Conservation (phyloP, 108 stramenopile species). For the Pseudonitzschia delicatissima region DNA sequence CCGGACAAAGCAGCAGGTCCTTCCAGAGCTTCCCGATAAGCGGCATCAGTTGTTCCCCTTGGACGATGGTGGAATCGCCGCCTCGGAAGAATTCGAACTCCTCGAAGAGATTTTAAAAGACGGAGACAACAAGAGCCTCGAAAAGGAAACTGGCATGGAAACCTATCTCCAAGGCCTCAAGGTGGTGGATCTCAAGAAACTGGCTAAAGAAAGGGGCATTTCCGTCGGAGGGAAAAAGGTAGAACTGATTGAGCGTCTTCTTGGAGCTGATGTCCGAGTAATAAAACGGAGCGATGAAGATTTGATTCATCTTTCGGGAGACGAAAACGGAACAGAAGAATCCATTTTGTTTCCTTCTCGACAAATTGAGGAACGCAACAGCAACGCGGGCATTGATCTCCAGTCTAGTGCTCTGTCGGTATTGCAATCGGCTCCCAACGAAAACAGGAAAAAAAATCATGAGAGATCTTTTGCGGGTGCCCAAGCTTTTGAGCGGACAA, state of each 20-base stretch:
- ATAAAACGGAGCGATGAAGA: too few species aligned
- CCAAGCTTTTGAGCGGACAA: background rate
- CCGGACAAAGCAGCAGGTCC: conserved; percentile 27
- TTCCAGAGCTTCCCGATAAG: conserved; percentile 31
- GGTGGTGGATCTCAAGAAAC: background rate
- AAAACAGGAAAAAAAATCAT: background rate
- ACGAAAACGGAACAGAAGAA: too few species aligned
- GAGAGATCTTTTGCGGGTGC: background rate
- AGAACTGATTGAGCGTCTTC: background rate
- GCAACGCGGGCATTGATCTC: background rate
- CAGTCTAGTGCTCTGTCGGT: background rate
- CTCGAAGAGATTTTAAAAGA: background rate
- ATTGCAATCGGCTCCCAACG: background rate
- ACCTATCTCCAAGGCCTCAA: background rate
- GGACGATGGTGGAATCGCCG: conserved; percentile 7
- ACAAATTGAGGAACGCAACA: background rate
- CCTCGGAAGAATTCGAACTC: background rate
- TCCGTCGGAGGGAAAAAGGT: background rate
- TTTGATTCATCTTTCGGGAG: too few species aligned
- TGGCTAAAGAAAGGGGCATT: background rate
- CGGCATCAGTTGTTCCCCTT: conserved; percentile 22
- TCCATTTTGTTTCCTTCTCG: too few species aligned
- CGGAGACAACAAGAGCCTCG: background rate
- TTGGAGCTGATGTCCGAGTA: background rate
- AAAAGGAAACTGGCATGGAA: background rate